A percentile compares a stretch with the other conserved stretches of the same genome.
These are phyloP conservation scores for Backusella tarrabulga DNA, from an alignment of 192 early-diverging fungal species.

Conservation along the genomic window DNA sequence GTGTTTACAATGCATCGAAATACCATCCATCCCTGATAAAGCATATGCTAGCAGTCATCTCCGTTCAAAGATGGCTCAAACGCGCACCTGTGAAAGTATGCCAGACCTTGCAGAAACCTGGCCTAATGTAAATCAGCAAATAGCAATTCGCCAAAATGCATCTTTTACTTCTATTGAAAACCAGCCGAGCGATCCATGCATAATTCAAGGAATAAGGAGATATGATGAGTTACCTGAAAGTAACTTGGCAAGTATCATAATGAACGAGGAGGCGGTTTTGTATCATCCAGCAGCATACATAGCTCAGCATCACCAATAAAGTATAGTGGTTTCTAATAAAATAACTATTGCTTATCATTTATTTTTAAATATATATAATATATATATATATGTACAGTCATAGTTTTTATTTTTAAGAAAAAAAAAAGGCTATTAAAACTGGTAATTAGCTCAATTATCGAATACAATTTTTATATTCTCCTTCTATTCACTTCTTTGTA, in stretches of 20 bases:
- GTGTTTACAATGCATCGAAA: background rate
- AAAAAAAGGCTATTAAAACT: no score
- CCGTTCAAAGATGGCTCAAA: background rate
- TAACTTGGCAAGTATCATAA: background rate
- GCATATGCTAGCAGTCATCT: background rate
- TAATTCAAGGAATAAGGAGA: background rate
- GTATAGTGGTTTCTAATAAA: background rate
- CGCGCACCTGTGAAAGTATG: background rate
- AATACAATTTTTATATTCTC: no score
- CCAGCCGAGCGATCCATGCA: background rate
- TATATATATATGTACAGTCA: no score
- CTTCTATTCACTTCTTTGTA: background rate
- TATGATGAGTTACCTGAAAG: background rate
- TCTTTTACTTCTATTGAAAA: background rate
- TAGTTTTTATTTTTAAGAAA: no score
- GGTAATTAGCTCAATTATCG: no score
- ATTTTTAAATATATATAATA: no score
- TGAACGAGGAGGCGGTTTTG: background rate
- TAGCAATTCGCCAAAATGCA: background rate
- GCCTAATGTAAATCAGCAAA: slow-evolving; percentile 1
- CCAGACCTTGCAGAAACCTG: background rate
- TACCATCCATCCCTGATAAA: background rate
- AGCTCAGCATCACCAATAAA: background rate
- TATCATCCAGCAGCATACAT: background rate
- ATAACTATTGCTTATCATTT: no score